phyloP scores from a whole-genome alignment of 1,284 basidiomycete genomes.

The Leccinum ponderosum region DNA sequence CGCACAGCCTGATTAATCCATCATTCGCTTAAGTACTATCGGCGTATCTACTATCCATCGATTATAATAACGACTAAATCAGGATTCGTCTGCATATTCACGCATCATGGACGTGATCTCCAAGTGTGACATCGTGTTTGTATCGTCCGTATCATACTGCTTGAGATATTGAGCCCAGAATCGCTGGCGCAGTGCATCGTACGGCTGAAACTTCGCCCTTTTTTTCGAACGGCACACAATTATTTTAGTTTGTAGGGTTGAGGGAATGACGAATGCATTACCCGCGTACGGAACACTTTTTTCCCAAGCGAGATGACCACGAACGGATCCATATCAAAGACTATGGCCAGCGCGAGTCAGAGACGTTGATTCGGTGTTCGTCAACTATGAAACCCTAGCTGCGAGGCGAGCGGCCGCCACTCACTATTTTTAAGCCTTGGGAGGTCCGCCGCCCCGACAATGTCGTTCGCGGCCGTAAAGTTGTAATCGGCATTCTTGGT shows the following conservation, averaged over 20 bases:
- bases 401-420: conserved; percentile 32
- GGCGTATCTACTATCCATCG: too few relatives aligned
- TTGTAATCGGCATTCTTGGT: conserved; percentile 54
- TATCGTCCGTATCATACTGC: conserved; percentile 92
- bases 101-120: conserved; percentile 69
- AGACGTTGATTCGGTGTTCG: neutral
- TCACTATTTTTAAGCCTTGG: conserved; percentile 86
- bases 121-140: conserved; percentile 73
- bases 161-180: conserved; percentile 89
- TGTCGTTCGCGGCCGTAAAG: conserved; percentile 72
- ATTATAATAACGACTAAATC: too few relatives aligned
- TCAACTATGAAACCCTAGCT: conserved; percentile 8
- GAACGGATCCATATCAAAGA: conserved; percentile 98
- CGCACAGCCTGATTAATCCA: too few relatives aligned
- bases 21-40: too few relatives aligned
- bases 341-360: conserved; percentile 22
- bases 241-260: conserved; percentile 60
- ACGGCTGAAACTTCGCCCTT: conserved; percentile 92
- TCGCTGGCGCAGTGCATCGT: conserved; percentile 66
- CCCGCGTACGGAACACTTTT: conserved; percentile 93
- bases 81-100: too few relatives aligned
- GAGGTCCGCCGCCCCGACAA: conserved; percentile 84
- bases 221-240: conserved; percentile 26
- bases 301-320: conserved; percentile 95
- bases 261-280: conserved; percentile 82